Percentiles rank a stretch among this genome's conserved stretches.
phyloP scores from a whole-genome alignment of 2,329 filamentous ascomycete genomes.

The Penicillium sp. region DNA sequence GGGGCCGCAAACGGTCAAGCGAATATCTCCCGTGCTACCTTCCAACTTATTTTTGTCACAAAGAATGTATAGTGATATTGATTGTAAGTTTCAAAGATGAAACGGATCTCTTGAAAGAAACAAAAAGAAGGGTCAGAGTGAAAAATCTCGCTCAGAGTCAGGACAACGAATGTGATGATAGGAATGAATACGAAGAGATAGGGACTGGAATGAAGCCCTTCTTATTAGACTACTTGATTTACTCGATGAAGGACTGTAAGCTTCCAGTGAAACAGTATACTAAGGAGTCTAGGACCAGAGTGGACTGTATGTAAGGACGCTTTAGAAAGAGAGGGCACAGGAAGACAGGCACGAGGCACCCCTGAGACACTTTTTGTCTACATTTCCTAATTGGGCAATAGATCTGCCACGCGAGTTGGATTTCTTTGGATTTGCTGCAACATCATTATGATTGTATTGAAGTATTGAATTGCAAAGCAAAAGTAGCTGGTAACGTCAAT shows the following conservation, averaged over 20 bases:
- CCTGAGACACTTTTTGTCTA: conserved; percentile 19
- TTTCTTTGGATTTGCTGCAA: conserved; percentile 3
- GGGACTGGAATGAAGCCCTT: conserved; percentile 2
- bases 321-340: background rate
- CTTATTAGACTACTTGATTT: conserved; percentile 16
- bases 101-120: conserved; percentile 1
- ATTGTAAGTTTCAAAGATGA: background rate
- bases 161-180: conserved; percentile 5
- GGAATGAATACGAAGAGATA: background rate
- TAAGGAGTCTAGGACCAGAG: conserved; percentile 9
- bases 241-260: no score
- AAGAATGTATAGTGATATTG: conserved; percentile 6
- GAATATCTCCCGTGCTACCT: conserved; percentile 19
- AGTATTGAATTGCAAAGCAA: background rate
- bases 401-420: background rate
- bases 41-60: conserved; percentile 3
- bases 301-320: conserved; percentile 6
- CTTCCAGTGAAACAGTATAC: conserved; percentile 16
- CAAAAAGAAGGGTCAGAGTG: background rate
- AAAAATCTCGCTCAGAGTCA: background rate
- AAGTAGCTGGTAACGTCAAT: conserved; percentile 7
- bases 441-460: conserved; percentile 12
- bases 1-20: conserved; percentile 28
- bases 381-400: conserved; percentile 13
- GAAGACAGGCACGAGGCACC: conserved; percentile 17